Evolutionary conservation across 331 rosid genomes (phyloP).

Genomic region (Acacia concinna): DNA sequence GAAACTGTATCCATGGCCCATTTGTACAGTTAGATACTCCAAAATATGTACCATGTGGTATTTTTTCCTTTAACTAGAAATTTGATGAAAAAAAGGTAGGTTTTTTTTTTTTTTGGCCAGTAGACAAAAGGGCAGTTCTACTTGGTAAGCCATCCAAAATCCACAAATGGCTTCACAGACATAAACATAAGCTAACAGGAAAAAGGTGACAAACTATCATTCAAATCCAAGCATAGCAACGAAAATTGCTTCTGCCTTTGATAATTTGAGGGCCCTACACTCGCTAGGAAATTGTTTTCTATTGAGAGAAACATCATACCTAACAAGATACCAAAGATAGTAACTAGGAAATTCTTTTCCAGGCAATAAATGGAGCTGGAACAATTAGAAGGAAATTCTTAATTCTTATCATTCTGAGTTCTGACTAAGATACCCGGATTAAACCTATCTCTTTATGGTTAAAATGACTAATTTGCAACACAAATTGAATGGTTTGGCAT

Average conservation of each 20-base stretch:
- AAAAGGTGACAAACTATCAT: background rate
- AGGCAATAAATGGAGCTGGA: background rate
- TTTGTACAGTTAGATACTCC: background rate
- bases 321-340: background rate
- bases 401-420: background rate
- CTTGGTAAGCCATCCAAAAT: background rate
- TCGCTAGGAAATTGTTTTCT: background rate
- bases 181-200: background rate
- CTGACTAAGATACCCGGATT: background rate
- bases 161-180: background rate
- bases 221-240: background rate
- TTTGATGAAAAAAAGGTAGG: too few relatives aligned
- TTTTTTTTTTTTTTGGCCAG: too few relatives aligned
- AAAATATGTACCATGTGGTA: background rate
- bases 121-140: too few relatives aligned
- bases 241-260: background rate
- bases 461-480: background rate
- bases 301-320: background rate
- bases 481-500: background rate
- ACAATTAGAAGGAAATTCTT: constrained; percentile 3
- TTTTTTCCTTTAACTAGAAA: background rate
- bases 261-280: background rate
- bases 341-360: background rate
- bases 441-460: background rate
- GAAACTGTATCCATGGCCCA: background rate